Evolutionary conservation across 306 rosid genomes (phyloP).

Genomic region (Alnus rubra): DNA sequence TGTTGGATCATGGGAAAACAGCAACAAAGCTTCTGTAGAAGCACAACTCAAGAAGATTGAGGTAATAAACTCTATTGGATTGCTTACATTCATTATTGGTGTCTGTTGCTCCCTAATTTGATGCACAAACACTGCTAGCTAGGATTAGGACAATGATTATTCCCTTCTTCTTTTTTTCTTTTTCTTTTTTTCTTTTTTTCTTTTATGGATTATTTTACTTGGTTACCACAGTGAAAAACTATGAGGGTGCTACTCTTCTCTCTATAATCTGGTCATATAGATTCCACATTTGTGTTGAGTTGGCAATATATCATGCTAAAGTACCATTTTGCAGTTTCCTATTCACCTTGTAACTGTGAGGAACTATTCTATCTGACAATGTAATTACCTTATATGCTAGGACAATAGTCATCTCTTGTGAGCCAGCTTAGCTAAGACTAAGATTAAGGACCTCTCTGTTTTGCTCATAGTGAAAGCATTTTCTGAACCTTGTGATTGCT

Average conservation of each 20-base stretch:
- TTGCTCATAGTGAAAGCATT: too few species aligned
- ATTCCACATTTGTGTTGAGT: not conserved
- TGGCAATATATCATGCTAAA: not conserved
- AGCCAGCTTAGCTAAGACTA: too few species aligned
- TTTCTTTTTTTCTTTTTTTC: not conserved
- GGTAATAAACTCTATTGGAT: constrained; percentile 36
- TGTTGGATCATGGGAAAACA: constrained; percentile 71
- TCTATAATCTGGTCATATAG: not conserved
- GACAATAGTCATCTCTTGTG: too few species aligned
- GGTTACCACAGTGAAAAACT: not conserved
- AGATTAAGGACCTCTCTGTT: too few species aligned
- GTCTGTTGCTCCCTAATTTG: not conserved
- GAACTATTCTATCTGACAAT: too few species aligned
- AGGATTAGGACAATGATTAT: not conserved
- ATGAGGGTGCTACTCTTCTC: not conserved
- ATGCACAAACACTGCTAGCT: not conserved
- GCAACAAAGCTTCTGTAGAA: constrained; percentile 55
- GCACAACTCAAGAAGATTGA: constrained; percentile 65
- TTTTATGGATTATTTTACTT: not conserved
- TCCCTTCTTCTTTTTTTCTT: not conserved
- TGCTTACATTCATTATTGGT: not conserved
- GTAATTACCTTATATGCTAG: too few species aligned
- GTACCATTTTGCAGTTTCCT: not conserved
- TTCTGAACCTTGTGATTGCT: too few species aligned
- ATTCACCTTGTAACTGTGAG: too few species aligned